Evolutionary conservation across 768 basidiomycete species (phyloP).

Genomic region (Antrodiella citrinella): DNA sequence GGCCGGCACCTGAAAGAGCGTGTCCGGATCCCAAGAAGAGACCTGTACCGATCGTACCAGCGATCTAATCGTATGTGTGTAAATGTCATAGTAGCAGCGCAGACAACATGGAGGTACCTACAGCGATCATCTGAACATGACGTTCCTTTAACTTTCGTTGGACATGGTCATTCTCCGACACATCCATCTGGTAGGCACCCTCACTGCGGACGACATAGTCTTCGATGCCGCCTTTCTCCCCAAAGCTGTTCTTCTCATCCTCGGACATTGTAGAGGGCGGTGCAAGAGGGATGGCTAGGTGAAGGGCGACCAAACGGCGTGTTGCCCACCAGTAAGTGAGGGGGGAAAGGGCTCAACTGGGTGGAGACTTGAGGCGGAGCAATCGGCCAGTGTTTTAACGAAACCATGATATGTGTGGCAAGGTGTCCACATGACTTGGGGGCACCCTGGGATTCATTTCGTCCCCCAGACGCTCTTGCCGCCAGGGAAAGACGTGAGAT

Average conservation of each 20-base stretch:
- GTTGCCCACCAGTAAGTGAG: conserved; percentile 6
- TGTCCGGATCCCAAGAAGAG: conserved; percentile 65
- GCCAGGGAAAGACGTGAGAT: not conserved
- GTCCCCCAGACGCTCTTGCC: conserved; percentile 1
- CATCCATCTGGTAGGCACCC: conserved; percentile 38
- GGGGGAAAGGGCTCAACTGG: conserved; percentile 6
- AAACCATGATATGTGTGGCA: not conserved
- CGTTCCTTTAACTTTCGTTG: conserved; percentile 69
- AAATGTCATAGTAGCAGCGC: not conserved
- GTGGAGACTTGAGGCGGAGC: conserved; percentile 1
- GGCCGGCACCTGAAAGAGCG: conserved; percentile 53
- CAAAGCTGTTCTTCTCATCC: conserved; percentile 16
- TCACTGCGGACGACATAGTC: conserved; percentile 14
- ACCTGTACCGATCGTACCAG: conserved; percentile 70
- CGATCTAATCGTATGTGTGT: conserved; percentile 36
- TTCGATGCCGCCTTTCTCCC: conserved; percentile 22
- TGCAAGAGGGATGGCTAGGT: not conserved
- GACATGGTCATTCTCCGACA: conserved; percentile 57
- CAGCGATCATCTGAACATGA: conserved; percentile 79
- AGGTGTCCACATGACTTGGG: conserved; percentile 4
- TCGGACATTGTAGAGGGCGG: conserved; percentile 9
- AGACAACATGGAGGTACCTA: conserved; percentile 25
- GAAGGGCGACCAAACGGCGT: not conserved
- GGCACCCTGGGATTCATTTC: too few species aligned
- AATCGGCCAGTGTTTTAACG: not conserved